phyloP scores from a whole-genome alignment of 768 basidiomycete genomes.

The Phaeotremella skinneri region DNA sequence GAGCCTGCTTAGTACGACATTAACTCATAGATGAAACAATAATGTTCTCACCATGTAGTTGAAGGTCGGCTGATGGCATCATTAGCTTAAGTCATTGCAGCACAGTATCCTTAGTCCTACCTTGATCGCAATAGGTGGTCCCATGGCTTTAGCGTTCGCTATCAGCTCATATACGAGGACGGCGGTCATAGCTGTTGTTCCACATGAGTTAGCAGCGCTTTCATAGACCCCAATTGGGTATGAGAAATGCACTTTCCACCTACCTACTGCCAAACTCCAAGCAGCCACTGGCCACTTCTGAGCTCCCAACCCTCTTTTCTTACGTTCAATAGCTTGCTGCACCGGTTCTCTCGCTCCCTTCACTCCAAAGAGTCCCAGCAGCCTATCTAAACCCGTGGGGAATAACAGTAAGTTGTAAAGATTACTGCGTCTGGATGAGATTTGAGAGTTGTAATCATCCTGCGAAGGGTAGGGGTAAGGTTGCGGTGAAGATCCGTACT shows the following conservation, averaged over 20 bases:
- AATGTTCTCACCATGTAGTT: constrained; percentile 35
- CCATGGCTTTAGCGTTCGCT: constrained; percentile 70
- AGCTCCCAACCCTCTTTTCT: constrained; percentile 76
- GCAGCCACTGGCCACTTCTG: constrained; percentile 78
- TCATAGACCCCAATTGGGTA: background rate
- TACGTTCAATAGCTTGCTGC: constrained; percentile 81
- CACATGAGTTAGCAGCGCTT: constrained; percentile 46
- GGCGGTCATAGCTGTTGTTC: constrained; percentile 67
- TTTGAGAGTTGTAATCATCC: background rate
- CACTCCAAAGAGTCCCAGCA: constrained; percentile 32
- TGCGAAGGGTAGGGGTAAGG: constrained; percentile 17
- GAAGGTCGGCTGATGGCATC: constrained; percentile 25
- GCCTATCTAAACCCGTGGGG: constrained; percentile 39
- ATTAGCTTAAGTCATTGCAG: too few relatives aligned
- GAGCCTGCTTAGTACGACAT: constrained; percentile 54
- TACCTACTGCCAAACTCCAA: constrained; percentile 58
- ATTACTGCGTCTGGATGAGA: constrained; percentile 1
- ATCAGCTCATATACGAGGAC: constrained; percentile 84
- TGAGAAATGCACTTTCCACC: constrained; percentile 32
- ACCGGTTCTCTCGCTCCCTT: constrained; percentile 34
- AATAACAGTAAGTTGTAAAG: constrained; percentile 32
- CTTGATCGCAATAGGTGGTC: constrained; percentile 80
- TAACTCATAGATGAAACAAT: background rate
- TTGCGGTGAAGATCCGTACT: constrained; percentile 28
- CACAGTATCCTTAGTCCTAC: constrained; percentile 54